These are phyloP conservation scores for Tolypocladium sp. DNA, from an alignment of 2,329 filamentous ascomycete genomes.

Conservation along the genomic window DNA sequence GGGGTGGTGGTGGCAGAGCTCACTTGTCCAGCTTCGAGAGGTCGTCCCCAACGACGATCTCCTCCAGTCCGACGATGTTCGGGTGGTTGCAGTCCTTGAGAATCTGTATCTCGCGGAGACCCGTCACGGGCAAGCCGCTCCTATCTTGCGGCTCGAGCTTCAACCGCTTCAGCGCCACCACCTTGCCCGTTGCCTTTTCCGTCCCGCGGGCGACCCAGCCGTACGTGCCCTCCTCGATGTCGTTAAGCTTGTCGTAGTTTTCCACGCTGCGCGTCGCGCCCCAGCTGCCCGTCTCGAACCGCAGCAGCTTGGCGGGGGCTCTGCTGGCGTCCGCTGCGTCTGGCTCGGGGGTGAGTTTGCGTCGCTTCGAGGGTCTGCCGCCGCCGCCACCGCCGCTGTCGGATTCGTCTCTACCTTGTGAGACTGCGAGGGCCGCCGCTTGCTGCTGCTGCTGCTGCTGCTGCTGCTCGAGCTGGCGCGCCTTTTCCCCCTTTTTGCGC, in stretches of 20 bases:
- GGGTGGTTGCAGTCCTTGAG: conserved; percentile 69
- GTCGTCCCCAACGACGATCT: conserved; percentile 72
- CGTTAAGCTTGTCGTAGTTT: conserved; percentile 85
- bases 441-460: background rate
- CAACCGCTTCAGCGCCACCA: conserved; percentile 88
- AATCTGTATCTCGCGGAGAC: conserved; percentile 87
- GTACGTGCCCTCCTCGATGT: conserved; percentile 96
- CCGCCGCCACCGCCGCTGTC: conserved; percentile 19
- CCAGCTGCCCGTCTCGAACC: conserved; percentile 63
- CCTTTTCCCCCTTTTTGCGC: conserved; percentile 33
- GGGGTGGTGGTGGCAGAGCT: conserved; percentile 4
- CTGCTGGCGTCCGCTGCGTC: conserved; percentile 8
- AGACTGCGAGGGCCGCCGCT: background rate
- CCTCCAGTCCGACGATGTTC: conserved; percentile 74
- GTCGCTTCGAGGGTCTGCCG: conserved; percentile 51
- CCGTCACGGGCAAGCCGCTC: conserved; percentile 78
- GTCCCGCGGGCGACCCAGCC: conserved; percentile 84
- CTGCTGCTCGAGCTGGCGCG: background rate
- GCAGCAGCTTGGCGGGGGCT: conserved; percentile 48
- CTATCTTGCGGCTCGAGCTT: conserved; percentile 76
- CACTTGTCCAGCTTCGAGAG: conserved; percentile 44
- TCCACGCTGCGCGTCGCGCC: conserved; percentile 67
- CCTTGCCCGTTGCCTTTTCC: conserved; percentile 61
- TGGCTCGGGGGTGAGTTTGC: conserved; percentile 42
- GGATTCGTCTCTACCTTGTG: background rate